Base-by-base conservation (phyloP, 2,329 filamentous ascomycete species). In the Nigrospora oryzae region DNA sequence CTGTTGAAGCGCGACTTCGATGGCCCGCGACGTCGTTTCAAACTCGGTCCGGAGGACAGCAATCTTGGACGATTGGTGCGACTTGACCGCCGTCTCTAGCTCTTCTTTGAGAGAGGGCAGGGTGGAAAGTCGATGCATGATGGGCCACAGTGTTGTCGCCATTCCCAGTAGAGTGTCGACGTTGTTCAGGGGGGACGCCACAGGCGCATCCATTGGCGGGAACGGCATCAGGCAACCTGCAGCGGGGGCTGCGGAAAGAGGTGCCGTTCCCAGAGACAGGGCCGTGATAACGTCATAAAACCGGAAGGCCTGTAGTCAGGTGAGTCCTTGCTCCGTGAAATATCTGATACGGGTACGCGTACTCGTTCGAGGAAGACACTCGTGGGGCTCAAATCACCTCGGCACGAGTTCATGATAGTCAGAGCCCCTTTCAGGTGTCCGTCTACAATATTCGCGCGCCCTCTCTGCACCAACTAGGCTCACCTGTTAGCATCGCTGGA, bases 241-340 rank as follows among this genome's bases (percentile, higher is more conserved):
- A 12, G 69, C 68, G 3, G 74, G 70, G 3, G 72, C 67, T 12
- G 64, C 69, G 1, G 75, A 74, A 12, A 81, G 65, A 2, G 78
- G 77, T 5, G 75, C 66, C 12, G 74, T 79, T 44, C 77, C 77
- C 42, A 81, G 70, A 0, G 79, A 83, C 30, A 83, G 63, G 1
- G 79, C 78, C 6, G 78, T 73, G 45, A 82, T 82, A 17, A 83
- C 79, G 55, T 83, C 79, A 60, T 83, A 82, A 53, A 82, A 83
- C 6, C 75, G 72, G 52, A 83, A 83, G 2, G 78, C 77, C 78
- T 82, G 44, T 30, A 14, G 17, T 31, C 23, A 11, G 30, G 50
- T 66, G 32, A 64, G 56, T 42, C 42, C 41, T 11, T 36, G 23
- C 23, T 28, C 23, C 23, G 23, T 7, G 23, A 28, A 28, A 7